Percentiles rank a stretch among this genome's conserved stretches.
Evolutionary conservation across 108 stramenopile species (phyloP).

Genomic region (Stephanodiscus triporus): DNA sequence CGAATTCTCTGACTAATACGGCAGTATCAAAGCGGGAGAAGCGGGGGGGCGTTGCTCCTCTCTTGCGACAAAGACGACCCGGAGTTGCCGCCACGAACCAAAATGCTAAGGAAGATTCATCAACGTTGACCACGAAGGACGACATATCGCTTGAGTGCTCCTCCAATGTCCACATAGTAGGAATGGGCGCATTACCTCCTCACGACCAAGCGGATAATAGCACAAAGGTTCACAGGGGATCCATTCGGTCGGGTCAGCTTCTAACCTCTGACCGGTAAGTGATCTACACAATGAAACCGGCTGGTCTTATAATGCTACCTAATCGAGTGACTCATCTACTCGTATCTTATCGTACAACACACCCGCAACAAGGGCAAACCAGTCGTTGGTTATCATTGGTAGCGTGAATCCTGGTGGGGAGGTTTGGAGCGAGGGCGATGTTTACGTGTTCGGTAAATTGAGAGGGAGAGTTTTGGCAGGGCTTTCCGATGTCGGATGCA

Average conservation of each 20-base stretch:
- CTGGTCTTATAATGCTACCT: no score
- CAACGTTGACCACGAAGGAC: not conserved
- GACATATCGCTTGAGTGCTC: not conserved
- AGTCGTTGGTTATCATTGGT: slow-evolving; percentile 43
- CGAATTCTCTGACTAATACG: not conserved
- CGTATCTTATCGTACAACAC: no score
- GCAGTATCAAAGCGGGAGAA: slow-evolving; percentile 7
- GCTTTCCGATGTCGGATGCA: slow-evolving; percentile 10
- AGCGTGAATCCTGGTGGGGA: slow-evolving; percentile 48
- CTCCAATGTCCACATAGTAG: not conserved
- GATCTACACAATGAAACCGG: no score
- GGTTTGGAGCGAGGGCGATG: slow-evolving; percentile 48
- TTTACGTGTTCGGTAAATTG: slow-evolving; percentile 42
- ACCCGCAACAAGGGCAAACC: slow-evolving; percentile 9
- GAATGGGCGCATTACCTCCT: not conserved
- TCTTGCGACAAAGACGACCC: slow-evolving; percentile 25
- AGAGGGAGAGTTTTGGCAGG: slow-evolving; percentile 47
- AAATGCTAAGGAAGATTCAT: not conserved
- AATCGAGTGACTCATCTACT: no score
- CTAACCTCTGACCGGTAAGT: slow-evolving; percentile 24
- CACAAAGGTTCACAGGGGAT: slow-evolving; percentile 45
- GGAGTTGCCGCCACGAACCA: slow-evolving; percentile 1
- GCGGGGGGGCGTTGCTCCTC: slow-evolving; percentile 23
- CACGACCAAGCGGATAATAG: slow-evolving; percentile 2
- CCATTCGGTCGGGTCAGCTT: slow-evolving; percentile 44